phyloP scores from a whole-genome alignment of 1,284 basidiomycete species.

The Chiua sp. region DNA sequence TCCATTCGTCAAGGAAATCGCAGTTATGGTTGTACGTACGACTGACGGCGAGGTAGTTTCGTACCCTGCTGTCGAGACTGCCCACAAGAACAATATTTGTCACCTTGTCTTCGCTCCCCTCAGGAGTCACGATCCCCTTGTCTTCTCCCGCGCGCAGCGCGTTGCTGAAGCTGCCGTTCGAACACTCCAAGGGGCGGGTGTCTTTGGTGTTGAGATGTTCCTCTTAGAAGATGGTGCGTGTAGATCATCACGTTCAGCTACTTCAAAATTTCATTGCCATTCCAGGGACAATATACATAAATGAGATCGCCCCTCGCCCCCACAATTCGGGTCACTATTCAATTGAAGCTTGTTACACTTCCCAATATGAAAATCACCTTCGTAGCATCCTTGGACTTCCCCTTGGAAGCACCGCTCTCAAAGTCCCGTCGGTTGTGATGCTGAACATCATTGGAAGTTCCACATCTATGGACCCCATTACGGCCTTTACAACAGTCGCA shows the following conservation, averaged over 20 bases:
- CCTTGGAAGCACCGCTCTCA: constrained; percentile 88
- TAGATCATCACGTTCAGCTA: neutral
- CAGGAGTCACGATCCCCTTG: constrained; percentile 60
- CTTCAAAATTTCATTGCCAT: neutral
- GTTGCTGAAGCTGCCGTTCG: constrained; percentile 87
- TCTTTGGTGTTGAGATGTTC: constrained; percentile 99
- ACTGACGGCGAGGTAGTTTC: constrained; percentile 76
- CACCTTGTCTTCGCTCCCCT: constrained; percentile 93
- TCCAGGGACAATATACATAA: constrained; percentile 82
- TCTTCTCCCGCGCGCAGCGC: constrained; percentile 67
- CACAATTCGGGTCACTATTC: constrained; percentile 99
- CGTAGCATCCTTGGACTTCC: constrained; percentile 94
- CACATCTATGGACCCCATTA: constrained; percentile 65
- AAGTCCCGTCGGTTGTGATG: constrained; percentile 91
- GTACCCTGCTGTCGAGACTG: constrained; percentile 95
- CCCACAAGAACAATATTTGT: constrained; percentile 95
- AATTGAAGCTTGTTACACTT: constrained; percentile 97
- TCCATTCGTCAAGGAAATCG: constrained; percentile 89
- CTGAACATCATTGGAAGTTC: constrained; percentile 92
- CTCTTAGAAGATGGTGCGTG: constrained; percentile 80
- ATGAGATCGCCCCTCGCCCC: constrained; percentile 99
- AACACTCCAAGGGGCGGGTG: constrained; percentile 88
- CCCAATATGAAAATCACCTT: constrained; percentile 98
- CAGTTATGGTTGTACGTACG: constrained; percentile 96
- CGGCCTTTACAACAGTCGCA: constrained; percentile 53